A percentile compares a stretch with the other conserved stretches of the same genome.
Conservation (phyloP, 768 basidiomycete genomes). For the Butyriboletus loyo region DNA sequence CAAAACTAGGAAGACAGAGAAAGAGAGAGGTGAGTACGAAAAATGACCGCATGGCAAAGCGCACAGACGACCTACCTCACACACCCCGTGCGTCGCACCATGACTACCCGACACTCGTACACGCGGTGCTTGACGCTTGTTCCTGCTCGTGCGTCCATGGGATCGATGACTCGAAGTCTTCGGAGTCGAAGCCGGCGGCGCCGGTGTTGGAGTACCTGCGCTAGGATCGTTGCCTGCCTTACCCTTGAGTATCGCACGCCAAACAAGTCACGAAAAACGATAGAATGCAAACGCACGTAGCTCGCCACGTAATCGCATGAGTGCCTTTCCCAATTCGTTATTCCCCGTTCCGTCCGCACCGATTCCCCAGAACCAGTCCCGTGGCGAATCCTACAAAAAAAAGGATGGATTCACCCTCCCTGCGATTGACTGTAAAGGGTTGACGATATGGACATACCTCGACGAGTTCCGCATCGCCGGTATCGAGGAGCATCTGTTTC, state of each 20-base stretch:
- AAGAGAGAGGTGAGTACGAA: neutral
- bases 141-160: neutral
- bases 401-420: neutral
- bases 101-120: slow-evolving; percentile 5
- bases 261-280: neutral
- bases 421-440: neutral
- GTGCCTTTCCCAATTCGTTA: slow-evolving; percentile 71
- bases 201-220: neutral
- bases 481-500: slow-evolving; percentile 57
- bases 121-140: slow-evolving; percentile 12
- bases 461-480: slow-evolving; percentile 61
- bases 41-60: neutral
- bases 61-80: slow-evolving; percentile 19
- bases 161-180: slow-evolving; percentile 3
- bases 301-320: slow-evolving; percentile 58
- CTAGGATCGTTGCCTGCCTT: slow-evolving; percentile 10
- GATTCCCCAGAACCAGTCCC: slow-evolving; percentile 75
- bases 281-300: slow-evolving; percentile 37
- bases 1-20: slow-evolving; percentile 39
- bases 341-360: slow-evolving; percentile 63
- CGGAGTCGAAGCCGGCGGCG: neutral
- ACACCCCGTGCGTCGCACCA: slow-evolving; percentile 11
- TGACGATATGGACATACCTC: slow-evolving; percentile 46
- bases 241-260: slow-evolving; percentile 1
- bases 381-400: slow-evolving; percentile 63